Percentiles rank a stretch among this genome's conserved stretches.
Evolutionary conservation across 2,329 filamentous ascomycete genomes (phyloP).

Genomic region (Celoporthe dispersa): DNA sequence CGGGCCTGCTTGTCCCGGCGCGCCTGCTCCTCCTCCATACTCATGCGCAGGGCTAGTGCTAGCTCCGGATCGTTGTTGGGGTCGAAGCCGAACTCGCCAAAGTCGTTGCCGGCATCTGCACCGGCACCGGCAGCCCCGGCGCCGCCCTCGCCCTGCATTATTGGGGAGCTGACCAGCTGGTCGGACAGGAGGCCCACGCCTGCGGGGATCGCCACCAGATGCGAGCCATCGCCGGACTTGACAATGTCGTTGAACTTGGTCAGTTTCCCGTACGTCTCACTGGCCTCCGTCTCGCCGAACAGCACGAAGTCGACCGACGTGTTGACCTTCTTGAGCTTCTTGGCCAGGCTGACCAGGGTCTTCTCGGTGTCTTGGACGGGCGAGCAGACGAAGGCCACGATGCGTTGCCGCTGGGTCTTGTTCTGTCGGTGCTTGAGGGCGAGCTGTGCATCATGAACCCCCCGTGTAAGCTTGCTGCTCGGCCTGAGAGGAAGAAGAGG

Average conservation of each 20-base stretch:
- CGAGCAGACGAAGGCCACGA: conserved; percentile 96
- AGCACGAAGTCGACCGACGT: conserved; percentile 93
- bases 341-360: conserved; percentile 84
- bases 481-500: background rate
- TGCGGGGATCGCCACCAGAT: conserved; percentile 88
- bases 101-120: conserved; percentile 65
- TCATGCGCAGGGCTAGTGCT: conserved; percentile 93
- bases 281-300: conserved; percentile 91
- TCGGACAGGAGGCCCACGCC: conserved; percentile 92
- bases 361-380: conserved; percentile 89
- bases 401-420: conserved; percentile 93
- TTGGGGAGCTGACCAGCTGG: conserved; percentile 85
- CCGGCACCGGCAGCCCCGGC: conserved; percentile 63
- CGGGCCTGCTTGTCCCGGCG: conserved; percentile 57
- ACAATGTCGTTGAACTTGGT: conserved; percentile 92
- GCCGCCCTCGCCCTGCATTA: conserved; percentile 81
- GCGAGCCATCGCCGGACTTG: conserved; percentile 87
- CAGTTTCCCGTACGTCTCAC: conserved; percentile 88
- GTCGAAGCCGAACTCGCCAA: conserved; percentile 84
- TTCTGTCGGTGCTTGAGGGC: conserved; percentile 98
- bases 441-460: conserved; percentile 59
- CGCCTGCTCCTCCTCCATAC: conserved; percentile 96
- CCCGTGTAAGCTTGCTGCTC: conserved; percentile 6
- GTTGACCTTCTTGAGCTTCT: conserved; percentile 98
- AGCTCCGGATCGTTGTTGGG: conserved; percentile 91